phyloP scores from a whole-genome alignment of 2,329 filamentous ascomycete species.

The Fusarium sp. region DNA sequence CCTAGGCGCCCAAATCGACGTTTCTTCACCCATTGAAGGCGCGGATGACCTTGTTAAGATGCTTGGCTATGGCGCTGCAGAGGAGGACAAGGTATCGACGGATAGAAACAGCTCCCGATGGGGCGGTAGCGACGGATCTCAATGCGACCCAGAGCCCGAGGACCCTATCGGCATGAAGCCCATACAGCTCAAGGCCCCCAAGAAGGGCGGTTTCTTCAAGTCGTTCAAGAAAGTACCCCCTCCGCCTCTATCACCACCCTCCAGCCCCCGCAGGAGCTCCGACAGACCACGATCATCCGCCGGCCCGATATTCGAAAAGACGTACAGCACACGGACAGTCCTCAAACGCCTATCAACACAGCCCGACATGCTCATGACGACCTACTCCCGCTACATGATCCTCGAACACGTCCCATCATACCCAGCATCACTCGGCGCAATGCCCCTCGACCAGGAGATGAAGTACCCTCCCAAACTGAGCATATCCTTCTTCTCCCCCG shows the following conservation, averaged over 20 bases:
- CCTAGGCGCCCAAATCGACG: slow-evolving; percentile 68
- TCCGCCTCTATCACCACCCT: slow-evolving; percentile 39
- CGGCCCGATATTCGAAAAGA: slow-evolving; percentile 38
- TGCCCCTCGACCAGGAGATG: slow-evolving; percentile 44
- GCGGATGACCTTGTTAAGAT: slow-evolving; percentile 63
- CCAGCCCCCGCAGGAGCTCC: slow-evolving; percentile 41
- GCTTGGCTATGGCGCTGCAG: slow-evolving; percentile 53
- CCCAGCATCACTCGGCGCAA: slow-evolving; percentile 37
- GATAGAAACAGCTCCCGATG: slow-evolving; percentile 25
- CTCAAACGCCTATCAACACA: slow-evolving; percentile 37
- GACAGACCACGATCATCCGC: slow-evolving; percentile 42
- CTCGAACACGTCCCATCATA: slow-evolving; percentile 45
- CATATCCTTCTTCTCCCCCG: slow-evolving; percentile 60
- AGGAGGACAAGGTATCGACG: slow-evolving; percentile 30
- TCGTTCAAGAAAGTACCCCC: slow-evolving; percentile 46
- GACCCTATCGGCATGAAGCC: slow-evolving; percentile 42
- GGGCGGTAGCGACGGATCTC: slow-evolving; percentile 20
- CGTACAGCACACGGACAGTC: slow-evolving; percentile 43
- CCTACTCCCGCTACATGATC: slow-evolving; percentile 50
- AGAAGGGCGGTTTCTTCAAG: slow-evolving; percentile 50
- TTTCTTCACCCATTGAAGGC: slow-evolving; percentile 64
- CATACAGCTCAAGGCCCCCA: slow-evolving; percentile 39
- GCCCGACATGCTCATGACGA: slow-evolving; percentile 38
- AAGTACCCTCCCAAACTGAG: slow-evolving; percentile 49
- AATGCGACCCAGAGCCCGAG: slow-evolving; percentile 41